Base-by-base conservation (phyloP, 805 yeast species). In the Priceomyces fermenticarens region DNA sequence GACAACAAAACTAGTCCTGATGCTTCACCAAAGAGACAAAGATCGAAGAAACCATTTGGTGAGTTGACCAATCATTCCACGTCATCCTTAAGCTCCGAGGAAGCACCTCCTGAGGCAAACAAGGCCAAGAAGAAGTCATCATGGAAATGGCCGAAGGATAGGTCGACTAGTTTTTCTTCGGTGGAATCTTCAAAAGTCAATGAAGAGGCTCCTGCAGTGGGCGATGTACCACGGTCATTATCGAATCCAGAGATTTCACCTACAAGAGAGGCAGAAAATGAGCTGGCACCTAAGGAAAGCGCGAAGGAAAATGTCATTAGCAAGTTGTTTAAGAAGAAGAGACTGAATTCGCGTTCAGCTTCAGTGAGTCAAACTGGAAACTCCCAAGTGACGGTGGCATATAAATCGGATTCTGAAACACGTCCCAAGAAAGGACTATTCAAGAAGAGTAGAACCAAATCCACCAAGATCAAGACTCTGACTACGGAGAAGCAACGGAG, bases 261-360 rank as follows among this genome's bases (percentile, higher is more conserved):
- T n/a, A 14, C 17, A 9, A 39, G 28, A 15, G 26, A 32, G 35
- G 41, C 46, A 23, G 45, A 45, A 35, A 52, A 45, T 27, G 25
- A 20, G 25, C 25, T 8, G 8, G 8, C 25, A 8, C 25, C 25
- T 20, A 20, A 20, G 25, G 10, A 39, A 3, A 41, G 46, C 9
- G 66, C 63, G 1, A 67, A 67, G 45, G 73, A 67, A 38, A 70
- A 66, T 43, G 64, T 69, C 34, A 67, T 70, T 25, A 48, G 64
- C 16, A 69, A 70, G 47, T 55, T 70, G 11, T 70, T 70, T 54
- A 69, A 65, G 52, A 60, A 62, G 46, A 62, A 62, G 41, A 51
- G 63, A 35, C 51, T 58, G 33, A 52, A 45, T 23, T 52, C 53
- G 20, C 31, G 41, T 8, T 29, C 47, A 2, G 28, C 48, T 10